Base-by-base conservation (phyloP, 1,284 basidiomycete species). In the Microbotryum violaceum region DNA sequence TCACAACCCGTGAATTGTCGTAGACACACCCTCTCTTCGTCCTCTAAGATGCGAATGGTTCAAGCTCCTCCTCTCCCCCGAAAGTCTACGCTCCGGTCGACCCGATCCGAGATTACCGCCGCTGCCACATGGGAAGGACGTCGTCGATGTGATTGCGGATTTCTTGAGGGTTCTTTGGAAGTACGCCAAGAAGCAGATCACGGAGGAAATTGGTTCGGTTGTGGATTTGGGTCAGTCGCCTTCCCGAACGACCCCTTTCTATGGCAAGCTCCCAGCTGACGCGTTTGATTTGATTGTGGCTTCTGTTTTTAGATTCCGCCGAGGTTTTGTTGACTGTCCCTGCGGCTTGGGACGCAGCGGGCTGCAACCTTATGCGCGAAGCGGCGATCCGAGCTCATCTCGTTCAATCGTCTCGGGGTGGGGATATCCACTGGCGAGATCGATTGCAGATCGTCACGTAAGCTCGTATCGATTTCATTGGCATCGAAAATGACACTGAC, bases 301-400 rank as follows among this genome's bases (percentile, higher is more conserved):
- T 42, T 42, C 16, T 12, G 52, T 23, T 55, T 61, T 29, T 68
- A 89, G 87, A 87, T 73, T 79, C 83, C 46, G 87, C 86, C 52
- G 84, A 88, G 69, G 85, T 89, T 6, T 85, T 85, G 80, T 76
- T 89, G 54, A 88, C 87, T 10, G 88, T 89, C 9, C 88, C 88
- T 56, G 88, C 88, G 16, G 86, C 87, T 44, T 90, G 88, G 88
- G 87, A 89, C 73, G 86, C 84, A 1, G 83, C 80, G 66, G 87
- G 86, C 0, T 87, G 85, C 69, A 83, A 85, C 63, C 79, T 89
- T 67, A 89, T 91, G 88, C 81, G 86, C 33, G 83, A 84, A 57
- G 87, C 87, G 50, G 88, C 87, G 7, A 85, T 90, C 63, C 77
- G 79, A 27, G 88, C 88, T 18, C 86, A 86, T 0, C 79, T 91